Conservation (phyloP, 2,329 filamentous ascomycete genomes). For the Exophiala dermatitidis region DNA sequence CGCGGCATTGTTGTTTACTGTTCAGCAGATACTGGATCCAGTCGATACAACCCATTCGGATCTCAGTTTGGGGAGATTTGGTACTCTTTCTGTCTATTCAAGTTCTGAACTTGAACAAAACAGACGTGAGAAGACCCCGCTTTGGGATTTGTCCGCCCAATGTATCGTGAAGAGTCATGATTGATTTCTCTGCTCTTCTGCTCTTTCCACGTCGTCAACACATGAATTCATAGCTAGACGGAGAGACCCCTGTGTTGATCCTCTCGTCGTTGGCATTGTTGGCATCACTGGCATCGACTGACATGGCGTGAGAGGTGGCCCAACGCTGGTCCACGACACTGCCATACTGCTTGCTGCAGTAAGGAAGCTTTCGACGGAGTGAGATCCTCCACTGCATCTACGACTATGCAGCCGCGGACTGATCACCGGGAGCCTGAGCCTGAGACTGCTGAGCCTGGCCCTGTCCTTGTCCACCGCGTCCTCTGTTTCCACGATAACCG, state of each 20-base stretch:
- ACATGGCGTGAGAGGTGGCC: background rate
- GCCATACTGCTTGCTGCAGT: too few species aligned
- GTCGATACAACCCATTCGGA: too few species aligned
- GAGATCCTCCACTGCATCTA: background rate
- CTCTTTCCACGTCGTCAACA: background rate
- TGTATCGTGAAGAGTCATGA: background rate
- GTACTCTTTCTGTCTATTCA: too few species aligned
- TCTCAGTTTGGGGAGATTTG: too few species aligned
- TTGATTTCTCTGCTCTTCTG: background rate
- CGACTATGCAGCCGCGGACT: slow-evolving; percentile 7
- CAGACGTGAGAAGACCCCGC: too few species aligned
- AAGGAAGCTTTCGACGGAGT: background rate
- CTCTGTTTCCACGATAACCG: slow-evolving; percentile 19
- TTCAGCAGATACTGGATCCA: too few species aligned
- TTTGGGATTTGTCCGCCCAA: too few species aligned
- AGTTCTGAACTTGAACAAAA: too few species aligned
- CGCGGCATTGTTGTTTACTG: too few species aligned
- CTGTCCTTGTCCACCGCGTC: slow-evolving; percentile 20
- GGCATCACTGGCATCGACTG: background rate
- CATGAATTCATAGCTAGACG: background rate
- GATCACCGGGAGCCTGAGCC: slow-evolving; percentile 1
- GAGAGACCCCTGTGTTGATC: background rate
- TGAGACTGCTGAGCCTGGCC: background rate
- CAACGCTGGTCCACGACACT: background rate
- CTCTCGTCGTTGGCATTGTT: too few species aligned